A percentile compares a stretch with the other conserved stretches of the same genome.
phyloP scores from a whole-genome alignment of 2,329 filamentous ascomycete genomes.

The Colletotrichum shisoi region DNA sequence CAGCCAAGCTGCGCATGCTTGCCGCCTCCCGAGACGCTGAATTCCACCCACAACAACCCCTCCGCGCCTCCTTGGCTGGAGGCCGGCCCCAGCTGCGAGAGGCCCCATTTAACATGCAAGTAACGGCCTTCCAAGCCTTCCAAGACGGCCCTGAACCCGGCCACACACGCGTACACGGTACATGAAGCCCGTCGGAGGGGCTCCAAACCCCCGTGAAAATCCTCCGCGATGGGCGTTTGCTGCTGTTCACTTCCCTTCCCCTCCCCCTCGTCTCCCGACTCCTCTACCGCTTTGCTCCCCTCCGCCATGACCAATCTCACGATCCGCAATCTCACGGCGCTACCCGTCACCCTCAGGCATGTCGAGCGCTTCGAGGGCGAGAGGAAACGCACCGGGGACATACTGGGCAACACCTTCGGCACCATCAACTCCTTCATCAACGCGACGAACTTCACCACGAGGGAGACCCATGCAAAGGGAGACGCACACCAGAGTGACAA shows the following conservation, averaged over 20 bases:
- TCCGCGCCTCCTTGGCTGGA: constrained; percentile 19
- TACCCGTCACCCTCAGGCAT: constrained; percentile 73
- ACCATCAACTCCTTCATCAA: constrained; percentile 56
- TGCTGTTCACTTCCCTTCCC: constrained; percentile 32
- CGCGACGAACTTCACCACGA: constrained; percentile 49
- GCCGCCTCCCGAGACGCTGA: constrained; percentile 14
- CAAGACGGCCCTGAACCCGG: constrained; percentile 30
- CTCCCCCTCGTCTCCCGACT: constrained; percentile 20
- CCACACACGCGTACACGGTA: constrained; percentile 26
- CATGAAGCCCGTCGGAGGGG: constrained; percentile 30
- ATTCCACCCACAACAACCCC: constrained; percentile 21
- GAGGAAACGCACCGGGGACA: constrained; percentile 53
- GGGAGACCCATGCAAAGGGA: constrained; percentile 57
- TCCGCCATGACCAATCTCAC: constrained; percentile 64
- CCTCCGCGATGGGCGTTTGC: constrained; percentile 32
- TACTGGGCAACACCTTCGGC: constrained; percentile 56
- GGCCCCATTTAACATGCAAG: constrained; percentile 37
- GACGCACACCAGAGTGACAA: constrained; percentile 69
- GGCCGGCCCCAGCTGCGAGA: constrained; percentile 21
- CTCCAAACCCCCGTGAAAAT: constrained; percentile 34
- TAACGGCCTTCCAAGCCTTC: constrained; percentile 28
- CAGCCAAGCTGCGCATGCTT: constrained; percentile 32
- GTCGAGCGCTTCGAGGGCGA: constrained; percentile 75
- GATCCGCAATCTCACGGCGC: constrained; percentile 82
- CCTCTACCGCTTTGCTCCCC: constrained; percentile 18